Evolutionary conservation across 2,329 filamentous ascomycete genomes (phyloP).

Genomic region (Pseudomassariella vexata): DNA sequence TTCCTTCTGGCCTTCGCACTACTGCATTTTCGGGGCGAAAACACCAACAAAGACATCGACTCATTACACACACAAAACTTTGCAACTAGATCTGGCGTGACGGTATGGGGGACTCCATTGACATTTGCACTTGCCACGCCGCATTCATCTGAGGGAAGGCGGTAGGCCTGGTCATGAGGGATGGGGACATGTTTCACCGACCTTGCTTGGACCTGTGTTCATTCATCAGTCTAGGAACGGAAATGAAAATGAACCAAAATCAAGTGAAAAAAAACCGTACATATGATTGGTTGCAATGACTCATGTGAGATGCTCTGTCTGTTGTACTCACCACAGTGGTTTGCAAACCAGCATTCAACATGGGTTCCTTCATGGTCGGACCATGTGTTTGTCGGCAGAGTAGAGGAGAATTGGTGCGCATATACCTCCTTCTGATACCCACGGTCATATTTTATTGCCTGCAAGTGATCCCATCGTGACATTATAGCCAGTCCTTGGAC

Average conservation of each 20-base stretch:
- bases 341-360: too few relatives aligned
- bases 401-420: too few relatives aligned
- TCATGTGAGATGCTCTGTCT: too few relatives aligned
- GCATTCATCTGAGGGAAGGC: constrained; percentile 22
- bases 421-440: too few relatives aligned
- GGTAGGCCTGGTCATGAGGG: constrained; percentile 8
- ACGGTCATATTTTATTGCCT: too few relatives aligned
- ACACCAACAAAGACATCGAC: constrained; percentile 21
- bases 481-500: too few relatives aligned
- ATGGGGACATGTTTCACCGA: constrained; percentile 8
- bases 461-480: too few relatives aligned
- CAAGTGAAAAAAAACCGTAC: too few relatives aligned
- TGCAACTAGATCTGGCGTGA: constrained; percentile 29
- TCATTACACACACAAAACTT: constrained; percentile 21
- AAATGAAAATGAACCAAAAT: constrained; percentile 29
- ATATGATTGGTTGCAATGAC: too few relatives aligned
- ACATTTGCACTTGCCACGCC: constrained; percentile 26
- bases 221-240: constrained; percentile 25
- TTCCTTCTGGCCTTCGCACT: constrained; percentile 11
- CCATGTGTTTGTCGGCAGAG: too few relatives aligned
- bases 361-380: too few relatives aligned
- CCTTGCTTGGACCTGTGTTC: constrained; percentile 23
- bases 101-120: constrained; percentile 26
- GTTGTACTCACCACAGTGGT: too few relatives aligned
- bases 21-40: constrained; percentile 22